Base-by-base conservation (phyloP, 495 filamentous ascomycete species). In the Immersiella caudata region DNA sequence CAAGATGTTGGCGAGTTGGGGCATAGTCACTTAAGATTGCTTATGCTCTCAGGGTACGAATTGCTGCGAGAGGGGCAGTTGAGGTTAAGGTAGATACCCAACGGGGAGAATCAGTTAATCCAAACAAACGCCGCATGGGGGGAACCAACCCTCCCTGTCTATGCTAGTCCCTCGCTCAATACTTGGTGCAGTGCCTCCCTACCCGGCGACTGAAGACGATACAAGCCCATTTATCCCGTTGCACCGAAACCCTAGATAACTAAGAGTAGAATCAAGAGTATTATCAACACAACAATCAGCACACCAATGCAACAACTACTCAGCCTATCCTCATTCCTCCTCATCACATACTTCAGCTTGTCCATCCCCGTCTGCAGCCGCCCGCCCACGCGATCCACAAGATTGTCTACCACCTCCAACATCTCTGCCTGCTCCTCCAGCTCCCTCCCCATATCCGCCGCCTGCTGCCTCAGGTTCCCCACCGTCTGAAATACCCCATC, bases 401-500 rank as follows among this genome's bases (percentile, higher is more conserved):
- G 74, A 6, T 81, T 85, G 80, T 97, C 93, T 60, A 93, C 89
- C 62, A 90, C 87, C 63, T 93, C 89, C 58, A 99, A 82, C 83
- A 86, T 86, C 74, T 91, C 90, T 22, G 81, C 84, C 84, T 99
- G 95, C 77, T 97, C 94, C 77, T 97, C 96, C 57, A 99, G 81
- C 79, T 99, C 95, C 62, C 94, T 81, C 8, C 94, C 94, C 94
- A 99, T 98, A 68, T 90, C 89, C 79, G 95, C 88, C 18, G 96
- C 96, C 83, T 97, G 94, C 76, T 90, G 83, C 60, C 93, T 81
- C 73, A 99, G 74, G 73, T 92, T 97, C 0, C 93, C 94, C 40
- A 99, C 95, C 1, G 95, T 98, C 70, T 88, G 86, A 74, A 92
- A 97, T 51, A 99, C 96, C 3, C 91, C 91, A 77, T 97, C 94